A percentile compares a stretch with the other conserved stretches of the same genome.
phyloP scores from a whole-genome alignment of 495 filamentous ascomycete genomes.

The Daldinia caldariorum region DNA sequence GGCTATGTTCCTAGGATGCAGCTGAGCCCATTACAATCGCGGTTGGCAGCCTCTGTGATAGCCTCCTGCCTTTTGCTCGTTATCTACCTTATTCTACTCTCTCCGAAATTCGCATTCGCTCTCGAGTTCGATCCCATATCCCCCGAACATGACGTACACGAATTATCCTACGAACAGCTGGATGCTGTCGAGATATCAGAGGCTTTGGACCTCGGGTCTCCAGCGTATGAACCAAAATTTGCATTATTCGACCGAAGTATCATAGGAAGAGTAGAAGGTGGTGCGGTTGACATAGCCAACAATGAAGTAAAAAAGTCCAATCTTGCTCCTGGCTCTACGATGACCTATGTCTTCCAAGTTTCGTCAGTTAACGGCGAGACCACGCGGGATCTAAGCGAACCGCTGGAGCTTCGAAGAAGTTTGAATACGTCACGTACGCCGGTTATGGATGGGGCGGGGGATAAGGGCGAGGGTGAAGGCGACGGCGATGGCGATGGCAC shows the following conservation, averaged over 20 bases:
- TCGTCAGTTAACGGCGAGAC: slow-evolving; percentile 42
- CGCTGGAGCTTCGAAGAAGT: slow-evolving; percentile 35
- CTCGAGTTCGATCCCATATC: slow-evolving; percentile 54
- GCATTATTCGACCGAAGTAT: slow-evolving; percentile 66
- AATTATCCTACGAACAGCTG: slow-evolving; percentile 42
- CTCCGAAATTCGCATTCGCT: slow-evolving; percentile 67
- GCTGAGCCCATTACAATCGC: slow-evolving; percentile 72
- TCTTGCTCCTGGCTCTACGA: slow-evolving; percentile 65
- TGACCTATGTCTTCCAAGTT: slow-evolving; percentile 50
- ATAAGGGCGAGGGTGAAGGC: slow-evolving; percentile 13
- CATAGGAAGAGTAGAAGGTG: slow-evolving; percentile 66
- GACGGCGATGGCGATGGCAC: slow-evolving; percentile 12
- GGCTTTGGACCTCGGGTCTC: slow-evolving; percentile 30
- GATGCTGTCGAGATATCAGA: slow-evolving; percentile 40
- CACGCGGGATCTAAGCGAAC: slow-evolving; percentile 18
- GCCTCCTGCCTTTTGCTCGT: slow-evolving; percentile 64
- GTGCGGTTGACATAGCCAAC: slow-evolving; percentile 64
- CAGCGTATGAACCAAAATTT: slow-evolving; percentile 67
- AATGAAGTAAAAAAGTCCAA: slow-evolving; percentile 67
- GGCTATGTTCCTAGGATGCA: slow-evolving; percentile 64
- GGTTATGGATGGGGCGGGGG: slow-evolving; percentile 5
- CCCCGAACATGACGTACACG: slow-evolving; percentile 48
- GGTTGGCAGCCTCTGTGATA: slow-evolving; percentile 70
- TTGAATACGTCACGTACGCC: slow-evolving; percentile 32
- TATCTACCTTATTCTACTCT: slow-evolving; percentile 65